Evolutionary conservation across 352 stramenopile genomes (phyloP), one percentile per base, ranked within the genome.

Genomic region (Phytophthora sp.): DNA sequence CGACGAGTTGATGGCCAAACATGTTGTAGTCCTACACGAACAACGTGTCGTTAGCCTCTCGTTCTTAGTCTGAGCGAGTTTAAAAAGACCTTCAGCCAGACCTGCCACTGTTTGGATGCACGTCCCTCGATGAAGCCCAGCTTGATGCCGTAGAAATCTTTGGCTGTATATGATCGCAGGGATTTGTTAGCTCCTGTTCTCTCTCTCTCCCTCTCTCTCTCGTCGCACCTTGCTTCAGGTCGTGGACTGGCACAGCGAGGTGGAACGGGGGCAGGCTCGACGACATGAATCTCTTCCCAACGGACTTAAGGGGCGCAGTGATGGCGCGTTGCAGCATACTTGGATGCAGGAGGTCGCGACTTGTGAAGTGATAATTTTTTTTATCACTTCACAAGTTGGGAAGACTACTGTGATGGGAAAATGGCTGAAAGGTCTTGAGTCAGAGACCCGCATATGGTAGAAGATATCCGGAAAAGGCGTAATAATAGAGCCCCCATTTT

Each of bases 171-270:
- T n/a, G 8, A 29, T 35, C 13, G 41, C 29, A 18, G 51, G 15
- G 13, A 39, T 13, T 38, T 26, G 8, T 26, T 23, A 20, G 31
- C 54, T 50, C 39, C 8, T 47, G 7, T 21, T 21, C 30, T 45
- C 23, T n/a, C n/a, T n/a, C n/a, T n/a, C 54, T n/a, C n/a, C 29
- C 29, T 33, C 29, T 33, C 29, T 52, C 31, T 62, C 39, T 33
- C 61, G 35, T 53, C 57, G 24, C 53, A 92, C 84, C 84, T 73
- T 79, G 61, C 39, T 91, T 72, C 23, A 99, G 74, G 61, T 98
- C 83, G 78, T 98, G 96, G n/a, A 99, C 96, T 8, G 96, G 96
- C 72, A 99, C 93, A 15, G 96, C 95, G 20, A 97, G 68, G 69
- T 97, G 91, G 60, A 97, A 97, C 4, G 91, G 91, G 26, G 79